Conservation (phyloP, 352 stramenopile species). For the Pythium monospermum region DNA sequence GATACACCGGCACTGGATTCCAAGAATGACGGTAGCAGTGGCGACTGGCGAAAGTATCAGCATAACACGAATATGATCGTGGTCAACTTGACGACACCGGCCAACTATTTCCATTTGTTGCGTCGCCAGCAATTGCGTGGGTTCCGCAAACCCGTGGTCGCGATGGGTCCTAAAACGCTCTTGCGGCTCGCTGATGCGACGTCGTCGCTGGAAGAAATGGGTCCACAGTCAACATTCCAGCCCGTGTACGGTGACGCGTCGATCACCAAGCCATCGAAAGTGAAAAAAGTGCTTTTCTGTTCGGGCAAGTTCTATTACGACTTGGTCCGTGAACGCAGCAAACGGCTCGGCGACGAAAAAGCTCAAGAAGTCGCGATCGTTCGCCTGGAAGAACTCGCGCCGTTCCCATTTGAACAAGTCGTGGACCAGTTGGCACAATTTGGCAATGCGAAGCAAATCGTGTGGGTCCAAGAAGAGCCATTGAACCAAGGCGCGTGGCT, state of each 20-base stretch:
- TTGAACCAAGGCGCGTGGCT: constrained; percentile 77
- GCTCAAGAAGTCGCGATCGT: constrained; percentile 55
- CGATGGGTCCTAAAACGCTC: constrained; percentile 80
- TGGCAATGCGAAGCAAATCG: constrained; percentile 55
- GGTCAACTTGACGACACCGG: constrained; percentile 82
- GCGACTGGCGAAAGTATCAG: constrained; percentile 52
- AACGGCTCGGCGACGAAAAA: constrained; percentile 30
- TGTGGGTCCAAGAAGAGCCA: constrained; percentile 82
- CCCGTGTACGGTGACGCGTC: constrained; percentile 56
- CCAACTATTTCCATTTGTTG: constrained; percentile 96
- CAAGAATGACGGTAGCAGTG: constrained; percentile 28
- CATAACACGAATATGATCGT: constrained; percentile 85
- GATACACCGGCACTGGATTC: constrained; percentile 54
- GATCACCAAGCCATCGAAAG: constrained; percentile 37
- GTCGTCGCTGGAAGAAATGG: constrained; percentile 61
- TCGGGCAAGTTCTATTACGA: constrained; percentile 88
- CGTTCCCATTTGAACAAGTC: constrained; percentile 78
- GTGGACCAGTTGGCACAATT: constrained; percentile 49
- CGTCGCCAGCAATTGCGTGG: constrained; percentile 81
- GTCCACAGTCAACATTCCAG: constrained; percentile 51
- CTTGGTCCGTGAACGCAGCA: constrained; percentile 57
- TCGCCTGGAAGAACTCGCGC: constrained; percentile 77
- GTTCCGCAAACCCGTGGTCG: constrained; percentile 73
- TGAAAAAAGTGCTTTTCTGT: constrained; percentile 74
- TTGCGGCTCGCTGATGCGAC: constrained; percentile 61